Conservation (phyloP, 768 basidiomycete genomes). For the Hortiboletus flavorubellus region DNA sequence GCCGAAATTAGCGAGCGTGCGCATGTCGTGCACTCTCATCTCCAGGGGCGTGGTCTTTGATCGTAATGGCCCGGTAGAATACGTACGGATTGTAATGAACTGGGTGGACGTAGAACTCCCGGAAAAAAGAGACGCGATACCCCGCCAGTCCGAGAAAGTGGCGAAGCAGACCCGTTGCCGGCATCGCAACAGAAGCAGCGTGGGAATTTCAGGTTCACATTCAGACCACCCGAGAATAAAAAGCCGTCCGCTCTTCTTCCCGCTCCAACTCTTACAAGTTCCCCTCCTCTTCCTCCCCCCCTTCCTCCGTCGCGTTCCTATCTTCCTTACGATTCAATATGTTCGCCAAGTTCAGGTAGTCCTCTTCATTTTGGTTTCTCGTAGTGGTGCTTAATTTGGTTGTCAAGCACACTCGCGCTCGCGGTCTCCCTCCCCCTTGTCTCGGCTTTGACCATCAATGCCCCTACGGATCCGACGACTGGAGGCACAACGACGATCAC, state of each 20-base stretch:
- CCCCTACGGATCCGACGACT: conserved; percentile 34
- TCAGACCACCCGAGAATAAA: conserved; percentile 20
- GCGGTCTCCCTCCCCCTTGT: conserved; percentile 43
- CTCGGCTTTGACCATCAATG: conserved; percentile 42
- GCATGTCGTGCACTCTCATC: neutral
- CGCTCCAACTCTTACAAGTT: conserved; percentile 14
- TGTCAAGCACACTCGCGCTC: conserved; percentile 40
- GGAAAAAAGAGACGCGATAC: neutral
- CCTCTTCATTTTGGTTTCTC: fast-evolving
- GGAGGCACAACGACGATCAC: conserved; percentile 38
- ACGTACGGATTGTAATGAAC: conserved; percentile 1
- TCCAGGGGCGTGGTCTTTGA: conserved; percentile 4
- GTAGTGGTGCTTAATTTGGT: neutral
- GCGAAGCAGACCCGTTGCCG: conserved; percentile 11
- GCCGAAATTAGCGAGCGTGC: neutral
- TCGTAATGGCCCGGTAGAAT: conserved; percentile 2
- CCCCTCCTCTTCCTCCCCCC: conserved; percentile 10
- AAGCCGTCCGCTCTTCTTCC: conserved; percentile 3
- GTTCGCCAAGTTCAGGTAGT: conserved; percentile 49
- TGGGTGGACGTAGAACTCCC: conserved; percentile 12
- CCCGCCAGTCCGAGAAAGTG: neutral
- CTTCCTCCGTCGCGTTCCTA: neutral
- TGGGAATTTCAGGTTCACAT: conserved; percentile 19
- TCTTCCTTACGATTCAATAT: conserved; percentile 36
- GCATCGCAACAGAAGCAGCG: conserved; percentile 20